Evolutionary conservation across 176 grass and related monocot species (phyloP).

Genomic region (Alopecurus myosuroides): DNA sequence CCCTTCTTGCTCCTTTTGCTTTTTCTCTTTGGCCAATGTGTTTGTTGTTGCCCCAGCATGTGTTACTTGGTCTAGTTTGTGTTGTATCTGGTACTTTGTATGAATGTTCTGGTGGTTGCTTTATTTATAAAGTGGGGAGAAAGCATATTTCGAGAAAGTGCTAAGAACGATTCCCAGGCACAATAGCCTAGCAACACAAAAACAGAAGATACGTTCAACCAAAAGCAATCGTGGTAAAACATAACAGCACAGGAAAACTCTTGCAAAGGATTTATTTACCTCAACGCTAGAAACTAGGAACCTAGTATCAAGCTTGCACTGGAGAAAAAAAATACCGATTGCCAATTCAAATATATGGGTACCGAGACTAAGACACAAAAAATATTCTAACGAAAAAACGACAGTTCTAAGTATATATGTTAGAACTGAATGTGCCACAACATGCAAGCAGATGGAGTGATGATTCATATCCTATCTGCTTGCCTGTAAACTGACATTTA

Average conservation of each 20-base stretch:
- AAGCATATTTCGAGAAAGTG: too few species aligned
- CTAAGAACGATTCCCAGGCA: conserved; percentile 90
- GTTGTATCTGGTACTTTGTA: too few species aligned
- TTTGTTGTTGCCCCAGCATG: too few species aligned
- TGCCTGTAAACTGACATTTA: conserved; percentile 66
- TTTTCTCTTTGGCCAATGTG: too few species aligned
- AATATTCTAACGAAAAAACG: too few species aligned
- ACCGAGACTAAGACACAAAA: not conserved
- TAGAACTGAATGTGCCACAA: conserved; percentile 65
- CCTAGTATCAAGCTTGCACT: conserved; percentile 90
- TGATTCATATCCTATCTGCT: conserved; percentile 86
- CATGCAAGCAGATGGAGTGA: conserved; percentile 80
- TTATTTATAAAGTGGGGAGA: too few species aligned
- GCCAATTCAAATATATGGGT: not conserved
- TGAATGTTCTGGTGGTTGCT: too few species aligned
- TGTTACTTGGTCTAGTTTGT: too few species aligned
- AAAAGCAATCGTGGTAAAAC: not conserved
- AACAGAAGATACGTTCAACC: not conserved
- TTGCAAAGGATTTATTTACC: conserved; percentile 39
- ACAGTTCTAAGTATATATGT: not conserved
- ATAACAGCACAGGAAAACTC: not conserved
- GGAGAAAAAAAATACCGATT: not conserved
- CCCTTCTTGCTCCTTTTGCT: too few species aligned
- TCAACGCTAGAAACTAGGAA: conserved; percentile 77
- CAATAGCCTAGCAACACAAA: conserved; percentile 40